A percentile compares a stretch with the other conserved stretches of the same genome.
These are phyloP conservation scores for Termitomyces eurrhizus DNA, from an alignment of 768 basidiomycete species.

Conservation along the genomic window DNA sequence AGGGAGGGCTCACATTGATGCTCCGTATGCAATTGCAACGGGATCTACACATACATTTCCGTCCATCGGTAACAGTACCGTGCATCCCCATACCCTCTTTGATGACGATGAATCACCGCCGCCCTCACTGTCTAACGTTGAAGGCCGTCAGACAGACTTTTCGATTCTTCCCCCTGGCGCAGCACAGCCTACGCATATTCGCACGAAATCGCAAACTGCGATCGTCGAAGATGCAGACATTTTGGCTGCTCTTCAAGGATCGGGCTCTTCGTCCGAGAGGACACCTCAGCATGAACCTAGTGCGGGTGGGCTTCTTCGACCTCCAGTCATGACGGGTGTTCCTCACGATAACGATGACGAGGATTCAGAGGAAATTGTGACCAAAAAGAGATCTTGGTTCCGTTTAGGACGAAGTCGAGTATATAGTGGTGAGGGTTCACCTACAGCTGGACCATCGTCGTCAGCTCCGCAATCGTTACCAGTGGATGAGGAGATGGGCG, in stretches of 20 bases:
- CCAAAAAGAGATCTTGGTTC: slow-evolving; percentile 71
- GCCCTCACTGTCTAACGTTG: slow-evolving; percentile 48
- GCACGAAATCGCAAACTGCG: slow-evolving; percentile 81
- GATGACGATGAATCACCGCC: slow-evolving; percentile 41
- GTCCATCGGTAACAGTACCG: slow-evolving; percentile 49
- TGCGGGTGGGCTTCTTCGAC: slow-evolving; percentile 17
- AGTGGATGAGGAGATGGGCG: slow-evolving; percentile 33
- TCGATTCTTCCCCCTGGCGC: slow-evolving; percentile 53
- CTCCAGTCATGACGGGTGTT: slow-evolving; percentile 14
- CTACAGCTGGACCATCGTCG: slow-evolving; percentile 21
- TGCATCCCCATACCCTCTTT: slow-evolving; percentile 13
- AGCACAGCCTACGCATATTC: slow-evolving; percentile 60
- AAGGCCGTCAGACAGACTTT: slow-evolving; percentile 31
- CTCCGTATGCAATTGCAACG: slow-evolving; percentile 75
- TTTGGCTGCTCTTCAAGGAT: slow-evolving; percentile 15
- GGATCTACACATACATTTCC: slow-evolving; percentile 67
- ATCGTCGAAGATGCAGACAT: slow-evolving; percentile 65
- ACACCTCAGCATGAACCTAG: slow-evolving; percentile 18
- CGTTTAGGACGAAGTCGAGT: slow-evolving; percentile 55
- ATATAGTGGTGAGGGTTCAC: slow-evolving; percentile 52
- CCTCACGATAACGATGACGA: slow-evolving; percentile 36
- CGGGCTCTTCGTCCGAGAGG: slow-evolving; percentile 8
- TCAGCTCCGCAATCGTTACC: slow-evolving; percentile 19
- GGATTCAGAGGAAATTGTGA: slow-evolving; percentile 37
- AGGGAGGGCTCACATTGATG: slow-evolving; percentile 79